These are phyloP conservation scores for Curvularia lunata DNA, from an alignment of 2,329 filamentous ascomycete genomes.

Conservation along the genomic window DNA sequence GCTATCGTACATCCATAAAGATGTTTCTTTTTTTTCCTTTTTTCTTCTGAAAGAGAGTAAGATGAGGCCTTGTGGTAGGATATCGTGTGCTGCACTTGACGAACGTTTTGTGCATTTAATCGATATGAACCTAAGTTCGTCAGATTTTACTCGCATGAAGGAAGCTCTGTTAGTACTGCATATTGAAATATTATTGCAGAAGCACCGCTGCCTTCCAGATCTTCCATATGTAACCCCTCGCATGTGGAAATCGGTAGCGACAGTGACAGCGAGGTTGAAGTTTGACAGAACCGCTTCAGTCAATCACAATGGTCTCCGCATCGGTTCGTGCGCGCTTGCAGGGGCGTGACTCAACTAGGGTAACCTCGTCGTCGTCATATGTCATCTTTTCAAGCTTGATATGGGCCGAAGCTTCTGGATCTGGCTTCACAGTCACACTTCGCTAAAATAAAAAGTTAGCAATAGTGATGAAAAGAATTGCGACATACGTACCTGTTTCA, in stretches of 20 bases:
- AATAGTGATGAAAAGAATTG: neutral
- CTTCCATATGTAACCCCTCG: neutral
- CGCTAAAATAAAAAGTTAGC: constrained; percentile 4
- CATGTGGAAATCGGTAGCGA: neutral
- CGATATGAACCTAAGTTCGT: neutral
- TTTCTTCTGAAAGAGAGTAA: too few relatives aligned
- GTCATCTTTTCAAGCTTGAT: constrained; percentile 11
- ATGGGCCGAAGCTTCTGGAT: neutral
- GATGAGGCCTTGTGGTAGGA: neutral
- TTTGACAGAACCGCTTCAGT: neutral
- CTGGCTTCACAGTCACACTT: neutral
- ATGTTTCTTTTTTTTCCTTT: too few relatives aligned
- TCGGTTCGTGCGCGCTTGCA: constrained; percentile 14
- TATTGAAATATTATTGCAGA: too few relatives aligned
- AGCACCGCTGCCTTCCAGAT: neutral
- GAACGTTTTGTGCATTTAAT: neutral
- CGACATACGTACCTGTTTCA: constrained; percentile 8
- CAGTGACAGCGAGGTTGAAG: neutral
- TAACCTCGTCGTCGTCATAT: constrained; percentile 8
- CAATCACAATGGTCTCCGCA: neutral
- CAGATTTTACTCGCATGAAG: neutral
- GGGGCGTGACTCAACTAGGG: neutral
- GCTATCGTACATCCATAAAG: neutral
- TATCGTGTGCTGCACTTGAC: neutral
- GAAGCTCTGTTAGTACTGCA: neutral